These are phyloP conservation scores for Talaromyces thailandensis DNA, from an alignment of 495 filamentous ascomycete genomes.

Conservation along the genomic window DNA sequence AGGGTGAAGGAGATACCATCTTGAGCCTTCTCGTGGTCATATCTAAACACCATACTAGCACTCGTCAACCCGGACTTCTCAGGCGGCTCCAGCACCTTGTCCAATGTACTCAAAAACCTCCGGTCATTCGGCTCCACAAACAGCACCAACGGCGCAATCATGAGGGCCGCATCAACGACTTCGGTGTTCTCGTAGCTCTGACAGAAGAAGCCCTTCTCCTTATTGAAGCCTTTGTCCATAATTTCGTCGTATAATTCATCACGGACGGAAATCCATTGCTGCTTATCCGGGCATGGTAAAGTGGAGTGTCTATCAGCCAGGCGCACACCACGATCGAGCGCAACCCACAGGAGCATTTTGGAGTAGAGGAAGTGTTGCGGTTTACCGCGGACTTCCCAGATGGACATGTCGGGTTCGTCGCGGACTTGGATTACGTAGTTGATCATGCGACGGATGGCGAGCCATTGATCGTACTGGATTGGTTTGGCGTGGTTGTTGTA, in stretches of 20 bases:
- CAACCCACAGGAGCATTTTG: constrained; percentile 71
- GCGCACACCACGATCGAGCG: constrained; percentile 60
- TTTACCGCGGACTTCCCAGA: constrained; percentile 67
- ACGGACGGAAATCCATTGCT: constrained; percentile 49
- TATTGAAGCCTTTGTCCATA: constrained; percentile 61
- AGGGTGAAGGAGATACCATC: constrained; percentile 42
- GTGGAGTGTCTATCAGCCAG: constrained; percentile 57
- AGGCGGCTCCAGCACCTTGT: constrained; percentile 53
- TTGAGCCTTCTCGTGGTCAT: constrained; percentile 54
- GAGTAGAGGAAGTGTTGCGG: constrained; percentile 67
- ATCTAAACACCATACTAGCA: constrained; percentile 62
- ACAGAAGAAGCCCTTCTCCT: constrained; percentile 52
- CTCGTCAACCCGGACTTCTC: constrained; percentile 66
- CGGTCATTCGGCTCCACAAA: constrained; percentile 68
- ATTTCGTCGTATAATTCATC: constrained; percentile 64
- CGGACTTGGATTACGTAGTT: constrained; percentile 38
- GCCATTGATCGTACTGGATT: constrained; percentile 64
- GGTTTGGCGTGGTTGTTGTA: constrained; percentile 74
- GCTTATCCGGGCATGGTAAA: constrained; percentile 58
- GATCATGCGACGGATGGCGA: constrained; percentile 48
- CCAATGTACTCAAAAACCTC: constrained; percentile 58
- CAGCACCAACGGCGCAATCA: constrained; percentile 67
- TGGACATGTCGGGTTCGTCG: constrained; percentile 61
- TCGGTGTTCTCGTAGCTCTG: constrained; percentile 64
- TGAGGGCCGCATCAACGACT: constrained; percentile 58